These are phyloP conservation scores for Hypoxylon sp. DNA, from an alignment of 2,329 filamentous ascomycete genomes.

Conservation along the genomic window DNA sequence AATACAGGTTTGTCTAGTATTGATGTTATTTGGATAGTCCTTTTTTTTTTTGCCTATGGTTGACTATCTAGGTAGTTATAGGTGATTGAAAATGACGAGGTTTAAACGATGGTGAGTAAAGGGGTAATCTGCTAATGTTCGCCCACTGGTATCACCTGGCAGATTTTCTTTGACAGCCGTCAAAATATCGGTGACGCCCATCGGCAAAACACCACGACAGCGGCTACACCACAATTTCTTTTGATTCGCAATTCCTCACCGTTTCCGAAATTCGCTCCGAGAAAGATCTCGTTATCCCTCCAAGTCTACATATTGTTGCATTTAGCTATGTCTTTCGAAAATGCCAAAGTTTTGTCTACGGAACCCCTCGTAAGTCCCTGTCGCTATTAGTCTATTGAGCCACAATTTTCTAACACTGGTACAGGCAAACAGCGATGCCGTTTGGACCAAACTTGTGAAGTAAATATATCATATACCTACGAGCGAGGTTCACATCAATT, in stretches of 20 bases:
- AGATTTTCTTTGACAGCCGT: slow-evolving; percentile 20
- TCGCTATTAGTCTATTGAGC: slow-evolving; percentile 1
- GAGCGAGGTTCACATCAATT: background rate
- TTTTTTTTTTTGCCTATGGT: too few relatives aligned
- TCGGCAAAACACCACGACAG: background rate
- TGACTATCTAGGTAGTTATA: too few relatives aligned
- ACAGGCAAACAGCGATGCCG: slow-evolving; percentile 67
- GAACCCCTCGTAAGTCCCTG: slow-evolving; percentile 60
- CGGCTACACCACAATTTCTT: slow-evolving; percentile 26
- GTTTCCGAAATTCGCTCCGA: slow-evolving; percentile 16
- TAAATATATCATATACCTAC: slow-evolving; percentile 53
- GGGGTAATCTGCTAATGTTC: background rate
- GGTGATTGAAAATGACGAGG: too few relatives aligned
- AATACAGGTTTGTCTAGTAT: too few relatives aligned
- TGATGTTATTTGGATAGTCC: too few relatives aligned
- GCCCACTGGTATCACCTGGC: slow-evolving; percentile 9
- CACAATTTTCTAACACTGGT: slow-evolving; percentile 8
- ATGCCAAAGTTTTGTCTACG: slow-evolving; percentile 61
- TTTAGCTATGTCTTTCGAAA: slow-evolving; percentile 58
- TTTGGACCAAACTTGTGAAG: slow-evolving; percentile 73
- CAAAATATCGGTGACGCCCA: slow-evolving; percentile 45
- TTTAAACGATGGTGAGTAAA: too few relatives aligned
- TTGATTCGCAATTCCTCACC: slow-evolving; percentile 10
- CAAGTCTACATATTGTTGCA: background rate
- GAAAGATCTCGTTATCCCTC: slow-evolving; percentile 15